These are phyloP conservation scores for Chlamydomonas schloesseri DNA, from an alignment of 139 green algal genomes.

Conservation along the genomic window DNA sequence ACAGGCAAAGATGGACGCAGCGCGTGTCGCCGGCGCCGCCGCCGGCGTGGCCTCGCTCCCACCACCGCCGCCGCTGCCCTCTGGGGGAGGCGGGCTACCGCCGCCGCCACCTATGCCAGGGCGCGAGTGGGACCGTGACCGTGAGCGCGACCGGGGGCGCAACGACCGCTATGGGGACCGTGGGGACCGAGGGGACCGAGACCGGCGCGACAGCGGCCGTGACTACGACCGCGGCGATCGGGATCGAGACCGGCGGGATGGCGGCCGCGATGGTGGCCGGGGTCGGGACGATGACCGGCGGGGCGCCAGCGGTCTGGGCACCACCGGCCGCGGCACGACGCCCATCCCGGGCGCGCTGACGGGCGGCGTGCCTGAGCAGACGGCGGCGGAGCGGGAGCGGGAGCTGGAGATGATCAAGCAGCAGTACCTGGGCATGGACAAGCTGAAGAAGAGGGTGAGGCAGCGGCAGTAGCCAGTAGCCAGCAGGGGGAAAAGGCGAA, in stretches of 20 bases:
- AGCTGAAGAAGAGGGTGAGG: constrained; percentile 80
- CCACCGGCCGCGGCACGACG: not conserved
- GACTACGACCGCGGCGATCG: not conserved
- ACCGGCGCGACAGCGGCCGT: constrained; percentile 5
- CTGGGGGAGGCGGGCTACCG: constrained; percentile 7
- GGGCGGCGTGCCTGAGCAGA: constrained; percentile 30
- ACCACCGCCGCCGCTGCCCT: not conserved
- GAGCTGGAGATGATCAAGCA: constrained; percentile 93
- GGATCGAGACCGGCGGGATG: constrained; percentile 30
- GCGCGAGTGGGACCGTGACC: constrained; percentile 20
- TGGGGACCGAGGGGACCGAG: not conserved
- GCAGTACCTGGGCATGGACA: constrained; percentile 90
- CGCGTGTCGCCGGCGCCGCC: not conserved
- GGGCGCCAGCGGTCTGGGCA: not conserved
- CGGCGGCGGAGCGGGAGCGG: constrained; percentile 84
- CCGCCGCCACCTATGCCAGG: not conserved
- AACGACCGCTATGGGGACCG: not conserved
- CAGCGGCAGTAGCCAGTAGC: no score
- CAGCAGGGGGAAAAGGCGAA: no score
- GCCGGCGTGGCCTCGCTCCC: not conserved
- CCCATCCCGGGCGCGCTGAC: not conserved
- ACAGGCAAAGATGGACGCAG: constrained; percentile 30
- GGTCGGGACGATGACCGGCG: not conserved
- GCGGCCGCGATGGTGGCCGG: not conserved
- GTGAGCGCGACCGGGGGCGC: constrained; percentile 8